Base-by-base conservation (phyloP, 768 basidiomycete species). In the Suillus tomentosus region DNA sequence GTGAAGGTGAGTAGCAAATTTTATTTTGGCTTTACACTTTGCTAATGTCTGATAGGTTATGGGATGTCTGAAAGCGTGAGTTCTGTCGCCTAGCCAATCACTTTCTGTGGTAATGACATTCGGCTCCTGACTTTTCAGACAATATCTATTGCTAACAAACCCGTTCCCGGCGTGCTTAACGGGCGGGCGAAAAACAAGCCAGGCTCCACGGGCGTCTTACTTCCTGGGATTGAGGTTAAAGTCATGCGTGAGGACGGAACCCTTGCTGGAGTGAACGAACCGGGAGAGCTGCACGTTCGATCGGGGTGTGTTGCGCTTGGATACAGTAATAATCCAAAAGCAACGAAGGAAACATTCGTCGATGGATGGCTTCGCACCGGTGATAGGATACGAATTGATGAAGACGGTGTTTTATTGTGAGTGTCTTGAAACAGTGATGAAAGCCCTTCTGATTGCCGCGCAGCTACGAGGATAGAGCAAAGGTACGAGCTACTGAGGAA, bases 281-380 rank as follows among this genome's bases (percentile, higher is more conserved):
- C 82, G 0, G 92, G 90, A 1, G 90, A 94, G 67, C 75, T 93
- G 5, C 86, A 83, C 77, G 69, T 92, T 10, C 79, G 78, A 43
- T 82, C 88, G 17, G 71, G 64, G 0, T 88, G 85, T 65, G 72
- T 91, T 36, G 83, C 85, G 0, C 70, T 85, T 0, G 92, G 92
- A 0, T 94, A 94, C 72, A 88, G 85, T 85, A 84, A 86, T 53
- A 89, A 93, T 70, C 82, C 85, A 58, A 80, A 83, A 64, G 88
- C 90, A 0, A 91, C 85, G 31, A 76, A 77, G 58, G 85, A 85
- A 68, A 87, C 90, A 1, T 94, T 93, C 70, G 67, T 62, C 14
- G 80, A 84, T 53, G 90, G 91, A 22, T 94, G 92, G 92, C 68
- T 94, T 31, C 80, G 78, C 61, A 93, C 90, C 0, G 92, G 92